A percentile compares a stretch with the other conserved stretches of the same genome.
These are phyloP conservation scores for Bipolaris cookei DNA, from an alignment of 2,329 filamentous ascomycete genomes.

Conservation along the genomic window DNA sequence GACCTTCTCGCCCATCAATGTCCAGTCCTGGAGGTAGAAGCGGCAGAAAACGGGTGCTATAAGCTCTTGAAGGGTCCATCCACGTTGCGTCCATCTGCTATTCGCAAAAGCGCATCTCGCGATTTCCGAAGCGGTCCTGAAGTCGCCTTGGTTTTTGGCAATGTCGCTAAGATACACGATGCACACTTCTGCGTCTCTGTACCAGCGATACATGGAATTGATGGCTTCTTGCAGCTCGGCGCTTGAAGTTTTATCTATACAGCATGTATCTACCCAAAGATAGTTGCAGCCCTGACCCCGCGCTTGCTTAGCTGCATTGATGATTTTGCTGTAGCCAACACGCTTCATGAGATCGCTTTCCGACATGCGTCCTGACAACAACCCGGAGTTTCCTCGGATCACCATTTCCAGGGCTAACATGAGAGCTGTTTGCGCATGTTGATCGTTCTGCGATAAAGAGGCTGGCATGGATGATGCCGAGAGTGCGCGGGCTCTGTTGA, in stretches of 20 bases:
- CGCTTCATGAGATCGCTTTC: conserved; percentile 26
- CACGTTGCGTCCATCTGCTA: conserved; percentile 34
- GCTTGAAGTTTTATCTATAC: conserved; percentile 33
- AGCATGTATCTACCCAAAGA: conserved; percentile 38
- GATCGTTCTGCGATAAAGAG: conserved; percentile 6
- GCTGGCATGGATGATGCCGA: conserved; percentile 8
- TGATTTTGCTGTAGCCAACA: conserved; percentile 28
- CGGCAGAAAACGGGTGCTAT: conserved; percentile 32
- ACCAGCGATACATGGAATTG: conserved; percentile 39
- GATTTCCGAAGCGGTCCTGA: conserved; percentile 21
- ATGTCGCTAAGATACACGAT: conserved; percentile 31
- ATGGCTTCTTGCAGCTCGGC: conserved; percentile 35
- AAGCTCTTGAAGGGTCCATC: conserved; percentile 43
- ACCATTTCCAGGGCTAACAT: conserved; percentile 32
- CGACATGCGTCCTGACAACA: conserved; percentile 9
- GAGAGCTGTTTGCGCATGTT: conserved; percentile 18
- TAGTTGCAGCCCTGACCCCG: conserved; percentile 18
- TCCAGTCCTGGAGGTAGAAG: conserved; percentile 38
- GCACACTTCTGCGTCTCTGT: conserved; percentile 28
- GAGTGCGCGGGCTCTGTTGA: conserved; percentile 21
- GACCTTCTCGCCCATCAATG: conserved; percentile 35
- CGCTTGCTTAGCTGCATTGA: conserved; percentile 22
- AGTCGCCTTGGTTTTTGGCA: conserved; percentile 4
- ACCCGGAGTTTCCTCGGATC: conserved; percentile 19
- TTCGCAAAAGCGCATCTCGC: conserved; percentile 24